These are phyloP conservation scores for Penicillium sp. DNA, from an alignment of 2,329 filamentous ascomycete genomes.

Conservation along the genomic window DNA sequence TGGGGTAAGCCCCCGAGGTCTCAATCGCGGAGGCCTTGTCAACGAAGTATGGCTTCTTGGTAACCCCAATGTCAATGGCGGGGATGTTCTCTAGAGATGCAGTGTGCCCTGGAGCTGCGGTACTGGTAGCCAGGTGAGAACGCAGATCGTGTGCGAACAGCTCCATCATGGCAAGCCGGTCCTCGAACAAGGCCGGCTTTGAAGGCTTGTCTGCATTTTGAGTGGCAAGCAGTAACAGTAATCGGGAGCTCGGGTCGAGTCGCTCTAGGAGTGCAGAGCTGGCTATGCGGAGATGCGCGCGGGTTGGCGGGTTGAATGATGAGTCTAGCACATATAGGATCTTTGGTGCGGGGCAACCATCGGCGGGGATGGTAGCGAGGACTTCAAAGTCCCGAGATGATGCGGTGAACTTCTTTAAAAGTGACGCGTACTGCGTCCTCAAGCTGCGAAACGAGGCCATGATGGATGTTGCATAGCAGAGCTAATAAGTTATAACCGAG, in stretches of 20 bases:
- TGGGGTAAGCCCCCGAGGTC: conserved; percentile 35
- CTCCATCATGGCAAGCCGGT: conserved; percentile 51
- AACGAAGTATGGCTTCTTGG: conserved; percentile 49
- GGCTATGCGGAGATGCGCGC: conserved; percentile 59
- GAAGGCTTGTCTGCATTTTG: conserved; percentile 65
- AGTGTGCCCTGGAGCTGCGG: conserved; percentile 6
- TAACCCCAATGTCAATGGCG: conserved; percentile 49
- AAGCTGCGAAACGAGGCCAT: conserved; percentile 32
- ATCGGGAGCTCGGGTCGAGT: conserved; percentile 33
- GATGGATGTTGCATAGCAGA: neutral
- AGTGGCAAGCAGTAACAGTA: conserved; percentile 62
- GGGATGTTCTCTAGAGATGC: conserved; percentile 22
- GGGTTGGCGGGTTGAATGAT: conserved; percentile 65
- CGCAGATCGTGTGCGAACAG: conserved; percentile 47
- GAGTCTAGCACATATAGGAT: conserved; percentile 65
- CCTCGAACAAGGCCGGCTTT: conserved; percentile 50
- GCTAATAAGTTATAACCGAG: too few species aligned
- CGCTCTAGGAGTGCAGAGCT: conserved; percentile 51
- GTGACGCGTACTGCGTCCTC: conserved; percentile 38
- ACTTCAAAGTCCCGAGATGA: conserved; percentile 38
- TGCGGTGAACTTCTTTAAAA: conserved; percentile 45
- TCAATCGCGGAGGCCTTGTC: conserved; percentile 50
- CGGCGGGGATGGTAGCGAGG: conserved; percentile 12
- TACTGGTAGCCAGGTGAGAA: conserved; percentile 23
- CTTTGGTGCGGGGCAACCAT: conserved; percentile 19